Conservation (phyloP, 176 grass and related monocot species). For the Carex kokanica region DNA sequence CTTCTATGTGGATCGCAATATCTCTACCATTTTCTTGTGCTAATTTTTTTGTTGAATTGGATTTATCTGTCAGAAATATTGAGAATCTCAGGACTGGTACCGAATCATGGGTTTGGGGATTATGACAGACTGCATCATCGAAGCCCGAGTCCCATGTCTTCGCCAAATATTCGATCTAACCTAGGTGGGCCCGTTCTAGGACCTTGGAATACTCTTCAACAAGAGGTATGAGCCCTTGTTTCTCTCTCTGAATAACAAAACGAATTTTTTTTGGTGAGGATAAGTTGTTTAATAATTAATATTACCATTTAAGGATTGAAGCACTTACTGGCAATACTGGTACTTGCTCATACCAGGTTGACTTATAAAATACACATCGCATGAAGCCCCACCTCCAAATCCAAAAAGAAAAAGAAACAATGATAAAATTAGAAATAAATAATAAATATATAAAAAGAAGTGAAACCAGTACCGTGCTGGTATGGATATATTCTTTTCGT, state of each 20-base stretch:
- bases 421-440: neutral
- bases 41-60: neutral
- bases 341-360: neutral
- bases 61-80: slow-evolving; percentile 41
- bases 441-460: neutral
- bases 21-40: neutral
- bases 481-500: neutral
- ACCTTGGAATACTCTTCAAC: slow-evolving; percentile 32
- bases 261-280: neutral
- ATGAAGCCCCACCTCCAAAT: neutral
- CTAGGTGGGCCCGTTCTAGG: slow-evolving; percentile 25
- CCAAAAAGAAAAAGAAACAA: neutral
- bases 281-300: neutral
- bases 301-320: neutral
- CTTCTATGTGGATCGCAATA: neutral
- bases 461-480: neutral
- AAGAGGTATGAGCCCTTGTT: slow-evolving; percentile 28
- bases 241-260: slow-evolving; percentile 4
- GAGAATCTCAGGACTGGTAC: slow-evolving; percentile 38
- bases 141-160: slow-evolving; percentile 59
- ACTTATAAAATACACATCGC: neutral
- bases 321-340: neutral
- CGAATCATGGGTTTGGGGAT: slow-evolving; percentile 45
- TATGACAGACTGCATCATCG: slow-evolving; percentile 35
- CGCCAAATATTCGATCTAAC: slow-evolving; percentile 37